Conservation (phyloP, 1,284 basidiomycete species). For the Apiotrichum siamense region DNA sequence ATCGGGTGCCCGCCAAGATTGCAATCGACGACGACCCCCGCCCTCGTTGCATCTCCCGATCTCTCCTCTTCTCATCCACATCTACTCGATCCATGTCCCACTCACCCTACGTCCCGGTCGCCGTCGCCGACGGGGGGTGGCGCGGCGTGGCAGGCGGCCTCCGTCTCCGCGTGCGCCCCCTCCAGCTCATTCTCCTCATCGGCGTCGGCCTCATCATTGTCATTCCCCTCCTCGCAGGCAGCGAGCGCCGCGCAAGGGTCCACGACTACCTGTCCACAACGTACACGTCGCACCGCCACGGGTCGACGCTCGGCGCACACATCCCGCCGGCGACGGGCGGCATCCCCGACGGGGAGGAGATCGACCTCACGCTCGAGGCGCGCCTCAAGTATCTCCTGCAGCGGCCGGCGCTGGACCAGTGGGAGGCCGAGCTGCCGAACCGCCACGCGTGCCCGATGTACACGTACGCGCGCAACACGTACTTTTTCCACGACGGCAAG, state of each 20-base stretch:
- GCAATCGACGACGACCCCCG: too few species aligned
- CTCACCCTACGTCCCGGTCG: slow-evolving; percentile 5
- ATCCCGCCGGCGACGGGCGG: slow-evolving; percentile 30
- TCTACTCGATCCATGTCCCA: neutral
- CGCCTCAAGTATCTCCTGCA: slow-evolving; percentile 29
- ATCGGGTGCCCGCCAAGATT: too few species aligned
- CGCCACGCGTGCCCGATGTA: slow-evolving; percentile 40
- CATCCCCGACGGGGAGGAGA: slow-evolving; percentile 20
- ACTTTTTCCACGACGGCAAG: slow-evolving; percentile 45
- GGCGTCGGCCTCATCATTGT: slow-evolving; percentile 13
- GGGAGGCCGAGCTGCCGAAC: slow-evolving; percentile 38
- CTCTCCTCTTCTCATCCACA: neutral
- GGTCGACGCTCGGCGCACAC: slow-evolving; percentile 8
- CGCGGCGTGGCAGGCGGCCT: slow-evolving; percentile 5
- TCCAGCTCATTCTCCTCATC: slow-evolving; percentile 15
- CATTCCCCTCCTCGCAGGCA: slow-evolving; percentile 9
- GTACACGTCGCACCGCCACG: neutral
- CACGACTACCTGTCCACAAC: slow-evolving; percentile 1
- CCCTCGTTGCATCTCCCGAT: neutral
- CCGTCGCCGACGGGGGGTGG: neutral
- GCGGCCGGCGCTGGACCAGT: slow-evolving; percentile 38
- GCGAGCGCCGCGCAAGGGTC: slow-evolving; percentile 8
- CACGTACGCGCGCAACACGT: slow-evolving; percentile 41
- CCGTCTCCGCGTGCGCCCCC: slow-evolving; percentile 11
- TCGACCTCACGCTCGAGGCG: slow-evolving; percentile 37